phyloP scores from a whole-genome alignment of 2,329 filamentous ascomycete species.

The Aspergillus transmontanensis region DNA sequence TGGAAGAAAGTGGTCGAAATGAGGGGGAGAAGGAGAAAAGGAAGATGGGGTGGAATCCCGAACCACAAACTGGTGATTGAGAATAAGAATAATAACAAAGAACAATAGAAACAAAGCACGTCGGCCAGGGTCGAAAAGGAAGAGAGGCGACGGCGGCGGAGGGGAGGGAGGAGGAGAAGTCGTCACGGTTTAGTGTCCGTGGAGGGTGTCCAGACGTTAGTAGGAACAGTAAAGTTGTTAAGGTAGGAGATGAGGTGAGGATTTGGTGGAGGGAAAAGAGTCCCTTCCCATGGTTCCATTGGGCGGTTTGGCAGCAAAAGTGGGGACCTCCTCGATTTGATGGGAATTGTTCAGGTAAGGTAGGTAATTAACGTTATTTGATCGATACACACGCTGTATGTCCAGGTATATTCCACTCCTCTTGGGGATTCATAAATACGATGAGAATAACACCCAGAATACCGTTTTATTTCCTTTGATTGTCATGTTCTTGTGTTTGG shows the following conservation, averaged over 20 bases:
- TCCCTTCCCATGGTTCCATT: constrained; percentile 9
- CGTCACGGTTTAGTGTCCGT: constrained; percentile 1
- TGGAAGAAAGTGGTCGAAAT: constrained; percentile 13
- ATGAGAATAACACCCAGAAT: background rate
- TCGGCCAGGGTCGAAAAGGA: background rate
- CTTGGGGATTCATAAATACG: background rate
- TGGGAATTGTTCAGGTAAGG: background rate
- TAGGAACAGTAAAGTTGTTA: constrained; percentile 1
- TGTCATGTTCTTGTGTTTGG: background rate
- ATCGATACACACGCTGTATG: background rate
- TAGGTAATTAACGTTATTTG: background rate
- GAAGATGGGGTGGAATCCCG: constrained; percentile 4
- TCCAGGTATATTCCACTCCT: background rate
- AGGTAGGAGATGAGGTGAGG: background rate
- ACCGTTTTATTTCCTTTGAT: no score
- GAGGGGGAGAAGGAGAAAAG: constrained; percentile 8
- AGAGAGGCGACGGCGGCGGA: background rate
- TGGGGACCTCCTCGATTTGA: background rate
- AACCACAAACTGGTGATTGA: constrained; percentile 1
- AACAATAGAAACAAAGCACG: background rate
- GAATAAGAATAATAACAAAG: background rate
- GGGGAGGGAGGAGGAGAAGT: background rate
- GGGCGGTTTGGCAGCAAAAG: constrained; percentile 4
- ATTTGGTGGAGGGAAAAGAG: constrained; percentile 1
- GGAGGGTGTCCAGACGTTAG: background rate